These are phyloP conservation scores for Yamadazyma songkhlaensis DNA, from an alignment of 1,139 yeast species.

Conservation along the genomic window DNA sequence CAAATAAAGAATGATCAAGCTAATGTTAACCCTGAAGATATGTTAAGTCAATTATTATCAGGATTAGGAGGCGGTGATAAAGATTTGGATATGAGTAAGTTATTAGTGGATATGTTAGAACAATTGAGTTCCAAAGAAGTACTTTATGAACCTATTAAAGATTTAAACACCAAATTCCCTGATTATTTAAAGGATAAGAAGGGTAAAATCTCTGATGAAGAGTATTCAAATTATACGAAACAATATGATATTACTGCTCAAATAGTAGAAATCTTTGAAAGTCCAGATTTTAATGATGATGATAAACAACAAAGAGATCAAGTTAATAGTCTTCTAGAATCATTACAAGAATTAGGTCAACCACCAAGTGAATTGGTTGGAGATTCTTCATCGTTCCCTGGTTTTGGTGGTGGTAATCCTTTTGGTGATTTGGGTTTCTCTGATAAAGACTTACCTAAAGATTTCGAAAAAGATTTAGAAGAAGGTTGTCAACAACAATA, in stretches of 20 bases:
- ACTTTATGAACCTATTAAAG: conserved; percentile 84
- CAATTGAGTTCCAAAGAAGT: conserved; percentile 86
- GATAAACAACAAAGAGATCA: conserved; percentile 49
- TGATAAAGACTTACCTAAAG: conserved; percentile 45
- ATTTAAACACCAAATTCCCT: conserved; percentile 69
- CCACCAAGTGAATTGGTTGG: conserved; percentile 84
- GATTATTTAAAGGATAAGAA: conserved; percentile 55
- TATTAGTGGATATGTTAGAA: conserved; percentile 74
- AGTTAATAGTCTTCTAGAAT: conserved; percentile 58
- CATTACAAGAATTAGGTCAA: conserved; percentile 78
- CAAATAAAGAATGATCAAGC: conserved; percentile 51
- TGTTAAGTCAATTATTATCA: conserved; percentile 52
- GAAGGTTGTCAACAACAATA: conserved; percentile 34
- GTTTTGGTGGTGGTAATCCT: conserved; percentile 32
- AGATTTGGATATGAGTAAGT: conserved; percentile 55
- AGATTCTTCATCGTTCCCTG: conserved; percentile 60
- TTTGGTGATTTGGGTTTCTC: conserved; percentile 34
- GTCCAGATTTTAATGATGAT: conserved; percentile 50
- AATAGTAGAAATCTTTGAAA: conserved; percentile 58
- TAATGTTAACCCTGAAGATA: conserved; percentile 53
- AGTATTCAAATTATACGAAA: conserved; percentile 47
- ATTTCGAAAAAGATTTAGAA: conserved; percentile 45
- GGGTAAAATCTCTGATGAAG: conserved; percentile 42
- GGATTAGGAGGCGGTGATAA: conserved; percentile 48
- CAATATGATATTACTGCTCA: conserved; percentile 55